Evolutionary conservation across 306 rosid genomes (phyloP).

Genomic region (Cyclanthera cordifolia): DNA sequence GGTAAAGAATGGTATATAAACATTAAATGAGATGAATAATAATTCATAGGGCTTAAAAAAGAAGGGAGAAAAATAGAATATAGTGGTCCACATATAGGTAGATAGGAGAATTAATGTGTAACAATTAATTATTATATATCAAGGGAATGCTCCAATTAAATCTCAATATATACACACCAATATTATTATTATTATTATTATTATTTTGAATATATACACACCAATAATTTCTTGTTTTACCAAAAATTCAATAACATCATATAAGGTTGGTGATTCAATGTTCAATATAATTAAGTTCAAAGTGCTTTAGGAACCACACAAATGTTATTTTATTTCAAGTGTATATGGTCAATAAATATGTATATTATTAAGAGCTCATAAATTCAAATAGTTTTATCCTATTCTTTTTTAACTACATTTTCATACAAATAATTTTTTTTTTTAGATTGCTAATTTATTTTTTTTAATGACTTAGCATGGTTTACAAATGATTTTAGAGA

Average conservation of each 20-base stretch:
- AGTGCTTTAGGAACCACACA: too few relatives aligned
- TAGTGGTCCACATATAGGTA: conserved; percentile 12
- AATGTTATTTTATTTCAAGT: too few relatives aligned
- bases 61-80: not conserved
- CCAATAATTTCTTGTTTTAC: not conserved
- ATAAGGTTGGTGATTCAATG: not conserved
- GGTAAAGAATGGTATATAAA: not conserved
- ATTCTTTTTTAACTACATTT: too few relatives aligned
- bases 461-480: too few relatives aligned
- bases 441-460: too few relatives aligned
- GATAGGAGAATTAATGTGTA: not conserved
- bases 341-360: too few relatives aligned
- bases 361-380: too few relatives aligned
- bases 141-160: not conserved
- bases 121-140: not conserved
- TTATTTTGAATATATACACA: not conserved
- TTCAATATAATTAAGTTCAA: not conserved
- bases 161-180: not conserved
- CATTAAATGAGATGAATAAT: not conserved
- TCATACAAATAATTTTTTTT: too few relatives aligned
- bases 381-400: too few relatives aligned
- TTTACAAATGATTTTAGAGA: too few relatives aligned
- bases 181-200: too few relatives aligned
- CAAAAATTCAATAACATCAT: not conserved
- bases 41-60: not conserved